phyloP scores from a whole-genome alignment of 305 asterid species.

The Rubia peregrina region DNA sequence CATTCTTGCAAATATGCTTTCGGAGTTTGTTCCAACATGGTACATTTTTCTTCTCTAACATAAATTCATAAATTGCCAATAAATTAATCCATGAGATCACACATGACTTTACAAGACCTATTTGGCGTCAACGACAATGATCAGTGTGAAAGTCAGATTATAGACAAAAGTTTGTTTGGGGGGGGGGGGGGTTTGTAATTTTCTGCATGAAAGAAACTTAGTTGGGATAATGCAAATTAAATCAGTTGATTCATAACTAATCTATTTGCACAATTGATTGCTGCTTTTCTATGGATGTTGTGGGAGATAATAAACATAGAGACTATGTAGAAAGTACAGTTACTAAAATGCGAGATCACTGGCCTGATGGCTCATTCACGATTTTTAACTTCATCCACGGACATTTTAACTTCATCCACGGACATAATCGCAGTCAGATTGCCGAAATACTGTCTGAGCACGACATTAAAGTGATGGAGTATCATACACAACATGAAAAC shows the following conservation, averaged over 20 bases:
- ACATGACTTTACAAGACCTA: no score
- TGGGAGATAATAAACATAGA: slow-evolving; percentile 34
- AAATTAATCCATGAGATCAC: no score
- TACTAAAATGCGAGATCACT: slow-evolving; percentile 41
- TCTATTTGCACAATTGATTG: slow-evolving; percentile 29
- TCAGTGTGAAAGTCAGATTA: no score
- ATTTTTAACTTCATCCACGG: no score
- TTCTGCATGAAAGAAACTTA: neutral
- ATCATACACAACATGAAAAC: slow-evolving; percentile 36
- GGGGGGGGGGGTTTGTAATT: no score
- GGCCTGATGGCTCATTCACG: slow-evolving; percentile 50
- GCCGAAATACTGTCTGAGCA: slow-evolving; percentile 27
- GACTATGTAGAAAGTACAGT: slow-evolving; percentile 33
- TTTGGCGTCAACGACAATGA: neutral
- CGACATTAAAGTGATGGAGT: slow-evolving; percentile 42
- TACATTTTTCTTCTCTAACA: no score
- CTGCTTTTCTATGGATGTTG: slow-evolving; percentile 45
- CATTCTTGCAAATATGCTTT: no score
- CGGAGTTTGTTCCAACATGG: no score
- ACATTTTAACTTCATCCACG: slow-evolving; percentile 49
- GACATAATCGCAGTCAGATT: slow-evolving; percentile 31
- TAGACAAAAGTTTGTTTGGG: slow-evolving; percentile 6
- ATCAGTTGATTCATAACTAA: neutral
- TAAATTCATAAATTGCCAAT: no score
- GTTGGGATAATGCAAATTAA: neutral